Base-by-base conservation (phyloP, 129 eudicot genomes). In the Lactuca saligna region DNA sequence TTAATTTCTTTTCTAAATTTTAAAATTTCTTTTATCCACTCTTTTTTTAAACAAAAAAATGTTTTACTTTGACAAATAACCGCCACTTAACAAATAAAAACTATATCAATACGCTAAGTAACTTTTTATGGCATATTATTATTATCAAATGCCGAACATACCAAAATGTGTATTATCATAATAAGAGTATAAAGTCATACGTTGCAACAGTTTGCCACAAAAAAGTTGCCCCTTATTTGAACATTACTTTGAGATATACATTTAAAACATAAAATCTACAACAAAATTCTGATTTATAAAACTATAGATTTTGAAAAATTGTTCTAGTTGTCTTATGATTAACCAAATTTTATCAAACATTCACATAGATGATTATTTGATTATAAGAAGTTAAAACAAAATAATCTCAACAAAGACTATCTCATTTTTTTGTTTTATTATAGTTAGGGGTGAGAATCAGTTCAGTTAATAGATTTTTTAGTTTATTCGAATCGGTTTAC, bases 51-150 rank as follows among this genome's bases (percentile, higher is more conserved):
- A 34, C 12, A 35, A 37, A 5, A 61, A 37, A 6, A 70, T 70
- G n/a, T 46, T 67, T 2, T 44, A 57, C 7, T 31, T 70, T 70
- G 57, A 57, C 41, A 14, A 41, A 44, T 29, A 58, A 57, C 51
- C 37, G 37, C 9, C 7, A 31, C 13, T 25, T 13, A 57, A 11
- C 58, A 42, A 32, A 70, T n/a, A 33, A 32, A 70, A n/a, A 70
- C 75, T 31, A 70, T 15, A 70, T 57, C 56, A 70, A 13, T n/a
- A 70, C 56, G 48, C 3, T 31, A 14, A 11, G 66, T 31, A 57
- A 58, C 56, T 42, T 42, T 17, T 7, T n/a, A 41, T 44, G 44
- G 3, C 33, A 15, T n/a, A 4, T 44, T 57, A 4, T 44, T 57
- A 4, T 29, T 41, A 14, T 57, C 12, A 57, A 29, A 42, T 57